phyloP scores from a whole-genome alignment of 179 eudicot species.

The Drosera spatulata region DNA sequence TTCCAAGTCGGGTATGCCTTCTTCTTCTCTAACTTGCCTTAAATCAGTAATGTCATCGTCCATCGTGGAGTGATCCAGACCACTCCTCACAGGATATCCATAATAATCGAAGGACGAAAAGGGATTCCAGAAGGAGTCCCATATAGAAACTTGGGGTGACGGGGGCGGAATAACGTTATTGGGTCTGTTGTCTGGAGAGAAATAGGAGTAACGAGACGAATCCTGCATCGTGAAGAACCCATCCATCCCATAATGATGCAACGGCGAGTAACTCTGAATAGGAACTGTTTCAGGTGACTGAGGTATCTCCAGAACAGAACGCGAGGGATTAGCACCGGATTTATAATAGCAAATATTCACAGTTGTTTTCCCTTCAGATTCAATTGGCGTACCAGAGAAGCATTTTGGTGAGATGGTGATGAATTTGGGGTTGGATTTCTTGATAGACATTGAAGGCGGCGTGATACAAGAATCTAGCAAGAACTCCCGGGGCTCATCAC shows the following conservation, averaged over 20 bases:
- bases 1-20: too few species aligned
- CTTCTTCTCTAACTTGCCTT: too few species aligned
- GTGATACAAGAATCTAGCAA: slow-evolving; percentile 46
- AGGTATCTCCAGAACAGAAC: slow-evolving; percentile 66
- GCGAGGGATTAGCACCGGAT: slow-evolving; percentile 64
- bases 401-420: slow-evolving; percentile 71
- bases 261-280: slow-evolving; percentile 52
- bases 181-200: slow-evolving; percentile 46
- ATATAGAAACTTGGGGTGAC: slow-evolving; percentile 70
- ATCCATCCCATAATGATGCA: slow-evolving; percentile 56
- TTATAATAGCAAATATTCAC: slow-evolving; percentile 52
- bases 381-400: slow-evolving; percentile 40
- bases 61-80: slow-evolving; percentile 42
- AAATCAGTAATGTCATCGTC: slow-evolving; percentile 37
- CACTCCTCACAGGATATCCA: slow-evolving; percentile 59
- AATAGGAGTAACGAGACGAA: slow-evolving; percentile 36
- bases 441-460: slow-evolving; percentile 42
- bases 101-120: slow-evolving; percentile 83
- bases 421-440: slow-evolving; percentile 46
- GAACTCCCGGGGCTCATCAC: slow-evolving; percentile 80
- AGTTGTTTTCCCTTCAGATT: slow-evolving; percentile 37
- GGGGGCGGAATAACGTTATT: slow-evolving; percentile 39
- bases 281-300: slow-evolving; percentile 67
- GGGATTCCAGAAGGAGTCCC: slow-evolving; percentile 99
- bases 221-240: slow-evolving; percentile 53